These are phyloP conservation scores for Angophora floribunda DNA, from an alignment of 345 rosid species.

Conservation along the genomic window DNA sequence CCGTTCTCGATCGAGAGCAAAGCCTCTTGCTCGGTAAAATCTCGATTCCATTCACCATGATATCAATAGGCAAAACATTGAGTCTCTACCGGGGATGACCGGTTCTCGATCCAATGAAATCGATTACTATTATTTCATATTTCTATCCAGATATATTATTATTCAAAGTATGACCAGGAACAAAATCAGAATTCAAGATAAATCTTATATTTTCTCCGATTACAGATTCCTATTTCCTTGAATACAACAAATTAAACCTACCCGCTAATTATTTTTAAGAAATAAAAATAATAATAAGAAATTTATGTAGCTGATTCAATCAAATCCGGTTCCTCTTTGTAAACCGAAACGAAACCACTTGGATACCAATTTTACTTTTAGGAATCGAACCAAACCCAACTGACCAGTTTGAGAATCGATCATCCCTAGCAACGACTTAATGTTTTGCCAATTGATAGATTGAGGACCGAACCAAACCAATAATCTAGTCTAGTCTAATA, in stretches of 20 bases:
- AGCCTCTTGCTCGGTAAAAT: not conserved
- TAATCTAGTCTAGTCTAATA: too few relatives aligned
- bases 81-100: accelerated
- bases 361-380: accelerated
- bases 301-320: too few relatives aligned
- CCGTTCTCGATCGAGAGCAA: not conserved
- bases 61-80: not conserved
- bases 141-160: too few relatives aligned
- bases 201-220: too few relatives aligned
- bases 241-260: not conserved
- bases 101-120: not conserved
- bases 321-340: accelerated
- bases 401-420: accelerated
- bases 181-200: too few relatives aligned
- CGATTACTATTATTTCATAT: accelerated
- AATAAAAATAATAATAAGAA: too few relatives aligned
- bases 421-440: too few relatives aligned
- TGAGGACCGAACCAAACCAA: too few relatives aligned
- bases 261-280: not conserved
- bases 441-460: too few relatives aligned
- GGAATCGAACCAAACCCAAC: accelerated
- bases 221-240: too few relatives aligned
- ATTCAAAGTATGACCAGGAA: too few relatives aligned
- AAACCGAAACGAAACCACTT: accelerated
- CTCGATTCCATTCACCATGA: not conserved